Evolutionary conservation across 2,329 filamentous ascomycete genomes (phyloP), one percentile per base, ranked within the genome.

Genomic region (Sphaerulina musiva): DNA sequence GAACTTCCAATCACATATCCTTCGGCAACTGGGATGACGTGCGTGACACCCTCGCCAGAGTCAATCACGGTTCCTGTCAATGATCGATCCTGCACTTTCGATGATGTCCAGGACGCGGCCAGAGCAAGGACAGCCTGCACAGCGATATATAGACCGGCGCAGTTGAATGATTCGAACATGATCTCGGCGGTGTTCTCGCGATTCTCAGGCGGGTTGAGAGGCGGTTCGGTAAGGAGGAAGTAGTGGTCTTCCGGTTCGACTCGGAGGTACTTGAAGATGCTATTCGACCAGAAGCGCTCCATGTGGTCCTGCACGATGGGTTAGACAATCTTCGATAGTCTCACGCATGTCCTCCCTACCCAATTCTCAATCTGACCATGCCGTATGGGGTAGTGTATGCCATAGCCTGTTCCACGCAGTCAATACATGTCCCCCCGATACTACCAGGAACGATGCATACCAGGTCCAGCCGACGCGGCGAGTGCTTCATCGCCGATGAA

Each of bases 111-210:
- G 7, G 93, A 97, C 17, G 95, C 93, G 43, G 93, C 93, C 44
- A 98, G 82, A 12, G 95, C 93, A 53, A 98, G 85, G 20, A 98
- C 93, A 32, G 93, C 93, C 75, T 98, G 93, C 11, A 98, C 93
- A 45, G 93, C 93, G 70, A 98, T 98, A 75, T 98, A 98, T 62
- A 98, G 85, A 75, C 93, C 93, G 55, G 93, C 92, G 73, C 93
- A 97, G 77, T 98, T 98, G 80, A 98, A 98, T 3, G 93, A 97
- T 72, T 98, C 93, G 76, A 98, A 98, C 83, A 98, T 96, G 74
- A 98, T 98, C 73, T 98, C 93, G 72, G 93, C 93, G 26, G 93
- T 97, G 72, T 95, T 96, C 75, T 98, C 93, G 69, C 93, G 90
- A 75, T 98, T 97, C 76, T 98, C 93, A 29, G 93, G 93, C 36